These are phyloP conservation scores for Aspergillus hiratsukae DNA, from an alignment of 2,329 filamentous ascomycete species.

Conservation along the genomic window DNA sequence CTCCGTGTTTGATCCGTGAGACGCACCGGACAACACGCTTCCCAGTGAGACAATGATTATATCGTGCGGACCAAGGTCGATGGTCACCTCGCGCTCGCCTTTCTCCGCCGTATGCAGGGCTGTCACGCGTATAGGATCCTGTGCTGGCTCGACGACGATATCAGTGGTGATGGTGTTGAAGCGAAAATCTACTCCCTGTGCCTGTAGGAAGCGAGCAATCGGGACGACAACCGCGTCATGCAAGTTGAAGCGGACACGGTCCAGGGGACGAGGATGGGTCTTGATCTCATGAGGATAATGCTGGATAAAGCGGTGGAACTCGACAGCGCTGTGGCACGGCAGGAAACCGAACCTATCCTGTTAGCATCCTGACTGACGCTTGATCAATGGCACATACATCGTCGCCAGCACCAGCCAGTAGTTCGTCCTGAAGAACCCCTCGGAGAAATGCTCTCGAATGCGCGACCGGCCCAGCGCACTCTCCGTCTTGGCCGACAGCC, in stretches of 20 bases:
- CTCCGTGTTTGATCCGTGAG: slow-evolving; percentile 30
- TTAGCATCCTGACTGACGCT: neutral
- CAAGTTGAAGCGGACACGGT: slow-evolving; percentile 20
- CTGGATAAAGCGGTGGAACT: slow-evolving; percentile 22
- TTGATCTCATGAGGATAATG: slow-evolving; percentile 20
- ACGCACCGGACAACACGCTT: slow-evolving; percentile 35
- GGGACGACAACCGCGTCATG: slow-evolving; percentile 24
- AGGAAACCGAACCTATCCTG: slow-evolving; percentile 23
- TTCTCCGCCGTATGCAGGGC: slow-evolving; percentile 19
- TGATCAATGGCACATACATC: slow-evolving; percentile 7
- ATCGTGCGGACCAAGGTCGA: slow-evolving; percentile 27
- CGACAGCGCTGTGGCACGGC: slow-evolving; percentile 25
- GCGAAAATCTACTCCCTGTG: slow-evolving; percentile 23
- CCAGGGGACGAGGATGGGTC: slow-evolving; percentile 13
- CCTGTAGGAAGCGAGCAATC: slow-evolving; percentile 20
- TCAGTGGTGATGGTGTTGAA: slow-evolving; percentile 23
- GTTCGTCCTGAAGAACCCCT: slow-evolving; percentile 20
- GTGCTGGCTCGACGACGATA: slow-evolving; percentile 15
- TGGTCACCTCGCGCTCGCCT: slow-evolving; percentile 12
- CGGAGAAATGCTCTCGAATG: slow-evolving; percentile 14
- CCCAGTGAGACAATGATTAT: slow-evolving; percentile 40
- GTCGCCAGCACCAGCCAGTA: slow-evolving; percentile 25
- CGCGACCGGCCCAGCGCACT: slow-evolving; percentile 13
- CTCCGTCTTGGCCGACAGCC: slow-evolving; percentile 13
- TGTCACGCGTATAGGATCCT: slow-evolving; percentile 18